Percentiles rank a stretch among this genome's conserved stretches.
Conservation (phyloP, 805 yeast species). For the Nakazawaea ambrosiae region DNA sequence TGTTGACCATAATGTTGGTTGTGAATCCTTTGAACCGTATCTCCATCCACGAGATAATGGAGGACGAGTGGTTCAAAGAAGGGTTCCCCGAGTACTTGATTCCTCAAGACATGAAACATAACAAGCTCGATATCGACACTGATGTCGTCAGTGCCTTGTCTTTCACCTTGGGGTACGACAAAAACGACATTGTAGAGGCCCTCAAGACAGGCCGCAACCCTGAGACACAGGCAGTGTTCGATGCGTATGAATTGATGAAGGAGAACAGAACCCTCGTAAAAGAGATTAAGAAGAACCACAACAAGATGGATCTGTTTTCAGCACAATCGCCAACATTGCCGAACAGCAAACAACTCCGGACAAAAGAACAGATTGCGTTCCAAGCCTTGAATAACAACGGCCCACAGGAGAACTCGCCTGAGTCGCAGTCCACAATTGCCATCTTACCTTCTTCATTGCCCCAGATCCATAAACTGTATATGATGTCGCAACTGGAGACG, state of each 20-base stretch:
- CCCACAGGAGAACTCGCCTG: slow-evolving; percentile 31
- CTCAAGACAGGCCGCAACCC: slow-evolving; percentile 29
- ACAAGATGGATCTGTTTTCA: slow-evolving; percentile 49
- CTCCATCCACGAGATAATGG: slow-evolving; percentile 85
- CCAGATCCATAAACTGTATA: slow-evolving; percentile 87
- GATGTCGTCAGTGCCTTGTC: slow-evolving; percentile 68
- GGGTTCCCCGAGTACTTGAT: slow-evolving; percentile 74
- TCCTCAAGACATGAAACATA: slow-evolving; percentile 43
- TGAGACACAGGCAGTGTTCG: slow-evolving; percentile 70
- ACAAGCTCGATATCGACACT: slow-evolving; percentile 53
- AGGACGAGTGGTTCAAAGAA: slow-evolving; percentile 88
- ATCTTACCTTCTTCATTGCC: slow-evolving; percentile 92
- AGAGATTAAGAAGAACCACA: slow-evolving; percentile 50
- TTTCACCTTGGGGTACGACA: slow-evolving; percentile 83
- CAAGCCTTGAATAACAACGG: slow-evolving; percentile 41
- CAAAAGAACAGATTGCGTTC: slow-evolving; percentile 16
- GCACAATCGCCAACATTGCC: slow-evolving; percentile 41
- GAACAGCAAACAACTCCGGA: slow-evolving; percentile 9
- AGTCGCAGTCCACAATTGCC: slow-evolving; percentile 79
- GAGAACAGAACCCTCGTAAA: slow-evolving; percentile 69
- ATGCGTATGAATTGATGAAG: slow-evolving; percentile 76
- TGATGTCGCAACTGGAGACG: slow-evolving; percentile 51
- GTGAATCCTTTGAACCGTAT: slow-evolving; percentile 93
- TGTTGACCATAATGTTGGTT: slow-evolving; percentile 84
- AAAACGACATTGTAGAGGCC: slow-evolving; percentile 74